phyloP scores from a whole-genome alignment of 2,329 filamentous ascomycete genomes.

The Curvularia sp. region DNA sequence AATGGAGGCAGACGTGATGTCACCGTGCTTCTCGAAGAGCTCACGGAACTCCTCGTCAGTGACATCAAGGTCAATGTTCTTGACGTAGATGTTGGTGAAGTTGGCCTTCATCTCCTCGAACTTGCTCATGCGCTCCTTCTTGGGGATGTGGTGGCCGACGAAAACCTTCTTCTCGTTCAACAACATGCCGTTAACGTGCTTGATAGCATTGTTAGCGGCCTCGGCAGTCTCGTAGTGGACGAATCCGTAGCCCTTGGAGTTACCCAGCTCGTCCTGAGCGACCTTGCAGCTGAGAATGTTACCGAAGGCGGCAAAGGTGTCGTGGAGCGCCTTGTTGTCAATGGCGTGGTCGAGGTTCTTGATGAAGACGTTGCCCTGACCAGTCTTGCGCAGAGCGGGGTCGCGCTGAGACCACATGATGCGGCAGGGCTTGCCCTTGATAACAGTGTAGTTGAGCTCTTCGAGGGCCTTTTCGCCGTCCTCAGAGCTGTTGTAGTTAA shows the following conservation, averaged over 20 bases:
- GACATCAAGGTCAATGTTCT: constrained; percentile 88
- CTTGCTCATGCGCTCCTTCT: constrained; percentile 99
- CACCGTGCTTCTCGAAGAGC: constrained; percentile 89
- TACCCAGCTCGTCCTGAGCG: constrained; percentile 93
- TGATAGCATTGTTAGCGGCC: constrained; percentile 95
- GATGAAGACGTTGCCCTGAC: constrained; percentile 99
- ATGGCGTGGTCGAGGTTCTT: constrained; percentile 99
- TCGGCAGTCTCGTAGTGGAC: constrained; percentile 99
- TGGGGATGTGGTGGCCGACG: constrained; percentile 98
- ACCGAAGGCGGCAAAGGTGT: constrained; percentile 96
- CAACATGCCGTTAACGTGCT: constrained; percentile 99
- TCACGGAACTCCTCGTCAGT: constrained; percentile 93
- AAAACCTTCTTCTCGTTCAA: constrained; percentile 99
- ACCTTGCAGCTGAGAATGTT: constrained; percentile 99
- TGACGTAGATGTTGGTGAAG: constrained; percentile 99
- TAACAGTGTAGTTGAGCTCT: constrained; percentile 99
- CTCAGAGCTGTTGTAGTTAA: constrained; percentile 98
- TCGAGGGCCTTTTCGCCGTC: constrained; percentile 98
- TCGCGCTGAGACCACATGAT: constrained; percentile 99
- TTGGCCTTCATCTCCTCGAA: constrained; percentile 99
- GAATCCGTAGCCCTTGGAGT: constrained; percentile 98
- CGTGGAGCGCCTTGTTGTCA: constrained; percentile 99
- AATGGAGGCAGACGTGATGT: constrained; percentile 94
- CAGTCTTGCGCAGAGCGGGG: constrained; percentile 97
- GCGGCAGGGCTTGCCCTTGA: constrained; percentile 98